These are phyloP conservation scores for Calonectria pseudoturangicola DNA, from an alignment of 2,329 filamentous ascomycete genomes.

Conservation along the genomic window DNA sequence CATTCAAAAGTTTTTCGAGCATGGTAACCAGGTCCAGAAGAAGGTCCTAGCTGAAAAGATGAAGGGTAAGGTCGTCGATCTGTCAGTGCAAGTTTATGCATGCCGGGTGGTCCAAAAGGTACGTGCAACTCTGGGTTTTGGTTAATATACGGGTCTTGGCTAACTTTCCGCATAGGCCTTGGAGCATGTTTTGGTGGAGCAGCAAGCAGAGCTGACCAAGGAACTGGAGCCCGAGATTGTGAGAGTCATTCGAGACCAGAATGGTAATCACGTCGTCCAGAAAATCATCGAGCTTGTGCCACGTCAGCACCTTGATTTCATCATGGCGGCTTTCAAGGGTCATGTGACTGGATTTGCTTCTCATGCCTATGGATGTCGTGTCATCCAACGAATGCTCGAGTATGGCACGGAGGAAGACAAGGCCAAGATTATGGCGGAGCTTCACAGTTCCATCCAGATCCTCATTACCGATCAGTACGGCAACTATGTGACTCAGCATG, in stretches of 20 bases:
- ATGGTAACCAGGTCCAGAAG: constrained; percentile 96
- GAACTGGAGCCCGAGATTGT: constrained; percentile 87
- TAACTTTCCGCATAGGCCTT: constrained; percentile 76
- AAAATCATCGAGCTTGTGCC: constrained; percentile 91
- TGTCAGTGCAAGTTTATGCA: constrained; percentile 93
- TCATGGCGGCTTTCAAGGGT: constrained; percentile 86
- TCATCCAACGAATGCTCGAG: constrained; percentile 94
- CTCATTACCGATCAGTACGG: constrained; percentile 93
- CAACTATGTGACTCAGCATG: constrained; percentile 96
- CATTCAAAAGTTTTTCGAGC: constrained; percentile 97
- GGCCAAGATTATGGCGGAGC: constrained; percentile 83
- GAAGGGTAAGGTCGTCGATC: constrained; percentile 86
- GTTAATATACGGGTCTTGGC: constrained; percentile 47
- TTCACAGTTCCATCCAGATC: constrained; percentile 81
- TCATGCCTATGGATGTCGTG: constrained; percentile 91
- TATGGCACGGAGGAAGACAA: constrained; percentile 84
- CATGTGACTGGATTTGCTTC: constrained; percentile 84
- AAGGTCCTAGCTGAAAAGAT: constrained; percentile 89
- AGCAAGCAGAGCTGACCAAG: constrained; percentile 88
- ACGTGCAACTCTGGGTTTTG: constrained; percentile 44
- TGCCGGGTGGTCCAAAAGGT: constrained; percentile 98
- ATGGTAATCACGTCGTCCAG: constrained; percentile 97
- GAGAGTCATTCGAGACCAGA: constrained; percentile 87
- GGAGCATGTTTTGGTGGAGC: constrained; percentile 92
- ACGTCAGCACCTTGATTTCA: constrained; percentile 86